phyloP scores from a whole-genome alignment of 1,139 yeast species.

The Debaryomyces psychrophilus region DNA sequence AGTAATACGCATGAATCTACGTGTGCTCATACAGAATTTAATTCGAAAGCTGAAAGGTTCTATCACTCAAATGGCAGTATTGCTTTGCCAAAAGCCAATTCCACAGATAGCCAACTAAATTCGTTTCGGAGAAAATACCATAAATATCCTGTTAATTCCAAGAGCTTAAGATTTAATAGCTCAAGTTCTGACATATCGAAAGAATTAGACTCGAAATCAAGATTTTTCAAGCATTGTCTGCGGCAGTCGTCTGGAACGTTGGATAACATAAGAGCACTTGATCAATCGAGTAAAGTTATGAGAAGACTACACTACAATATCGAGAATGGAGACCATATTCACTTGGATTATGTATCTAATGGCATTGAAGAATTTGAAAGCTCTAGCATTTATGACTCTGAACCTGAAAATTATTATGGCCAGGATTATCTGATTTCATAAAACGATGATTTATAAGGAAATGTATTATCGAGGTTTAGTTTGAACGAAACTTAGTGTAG shows the following conservation, averaged over 20 bases:
- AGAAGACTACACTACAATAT: neutral
- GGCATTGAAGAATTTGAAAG: slow-evolving; percentile 1
- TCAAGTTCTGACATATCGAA: neutral
- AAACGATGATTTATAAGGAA: no score
- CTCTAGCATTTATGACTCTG: slow-evolving; percentile 1
- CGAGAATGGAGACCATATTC: neutral
- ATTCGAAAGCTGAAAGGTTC: neutral
- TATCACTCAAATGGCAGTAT: slow-evolving; percentile 3
- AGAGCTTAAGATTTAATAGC: neutral
- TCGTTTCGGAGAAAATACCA: slow-evolving; percentile 6
- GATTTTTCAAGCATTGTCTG: neutral
- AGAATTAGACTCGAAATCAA: neutral
- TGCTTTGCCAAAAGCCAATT: slow-evolving; percentile 8
- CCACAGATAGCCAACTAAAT: neutral
- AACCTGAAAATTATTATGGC: neutral
- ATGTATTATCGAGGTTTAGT: no score
- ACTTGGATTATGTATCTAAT: neutral
- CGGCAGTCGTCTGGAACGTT: neutral
- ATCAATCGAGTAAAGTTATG: neutral
- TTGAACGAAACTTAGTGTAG: no score
- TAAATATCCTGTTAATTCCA: neutral
- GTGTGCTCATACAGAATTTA: neutral
- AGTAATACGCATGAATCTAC: neutral
- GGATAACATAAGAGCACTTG: neutral
- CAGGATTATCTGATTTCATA: neutral